Percentiles rank a stretch among this genome's conserved stretches.
Evolutionary conservation across 192 early-diverging fungal species (phyloP).

Genomic region (Umbelopsis ramanniana): DNA sequence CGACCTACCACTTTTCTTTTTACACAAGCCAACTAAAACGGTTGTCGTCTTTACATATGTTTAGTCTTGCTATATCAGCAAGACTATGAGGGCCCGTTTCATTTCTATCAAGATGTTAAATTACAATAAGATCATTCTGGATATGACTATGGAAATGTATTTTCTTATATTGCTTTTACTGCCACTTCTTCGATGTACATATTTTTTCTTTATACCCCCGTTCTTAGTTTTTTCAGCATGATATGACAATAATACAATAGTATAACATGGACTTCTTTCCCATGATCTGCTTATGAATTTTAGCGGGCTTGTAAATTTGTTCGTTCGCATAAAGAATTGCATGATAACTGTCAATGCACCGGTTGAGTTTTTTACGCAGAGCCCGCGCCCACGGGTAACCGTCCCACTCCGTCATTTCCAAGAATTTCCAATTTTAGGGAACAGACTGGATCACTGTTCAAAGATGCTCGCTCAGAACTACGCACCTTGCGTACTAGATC

Average conservation of each 20-base stretch:
- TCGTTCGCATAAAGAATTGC: not conserved
- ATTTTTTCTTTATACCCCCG: conserved; percentile 1
- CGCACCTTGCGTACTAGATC: too few species aligned
- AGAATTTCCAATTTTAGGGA: not conserved
- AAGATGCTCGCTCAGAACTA: too few species aligned
- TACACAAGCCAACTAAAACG: not conserved
- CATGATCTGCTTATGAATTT: not conserved
- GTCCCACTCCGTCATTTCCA: not conserved
- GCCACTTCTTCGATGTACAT: not conserved
- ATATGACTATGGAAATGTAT: conserved; percentile 21
- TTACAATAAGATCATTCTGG: conserved; percentile 9
- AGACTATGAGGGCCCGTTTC: conserved; percentile 4
- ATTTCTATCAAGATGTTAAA: conserved; percentile 9
- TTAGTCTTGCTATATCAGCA: not conserved
- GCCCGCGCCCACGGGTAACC: not conserved
- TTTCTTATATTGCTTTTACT: not conserved
- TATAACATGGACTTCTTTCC: not conserved
- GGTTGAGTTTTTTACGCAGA: not conserved
- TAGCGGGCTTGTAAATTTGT: not conserved
- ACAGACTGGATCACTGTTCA: too few species aligned
- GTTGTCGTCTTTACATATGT: conserved; percentile 4
- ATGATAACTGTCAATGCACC: not conserved
- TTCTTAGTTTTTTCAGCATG: conserved; percentile 13
- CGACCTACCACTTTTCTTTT: not conserved
- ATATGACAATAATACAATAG: conserved; percentile 10